Conservation (phyloP, 768 basidiomycete species). For the Trametes meyenii region DNA sequence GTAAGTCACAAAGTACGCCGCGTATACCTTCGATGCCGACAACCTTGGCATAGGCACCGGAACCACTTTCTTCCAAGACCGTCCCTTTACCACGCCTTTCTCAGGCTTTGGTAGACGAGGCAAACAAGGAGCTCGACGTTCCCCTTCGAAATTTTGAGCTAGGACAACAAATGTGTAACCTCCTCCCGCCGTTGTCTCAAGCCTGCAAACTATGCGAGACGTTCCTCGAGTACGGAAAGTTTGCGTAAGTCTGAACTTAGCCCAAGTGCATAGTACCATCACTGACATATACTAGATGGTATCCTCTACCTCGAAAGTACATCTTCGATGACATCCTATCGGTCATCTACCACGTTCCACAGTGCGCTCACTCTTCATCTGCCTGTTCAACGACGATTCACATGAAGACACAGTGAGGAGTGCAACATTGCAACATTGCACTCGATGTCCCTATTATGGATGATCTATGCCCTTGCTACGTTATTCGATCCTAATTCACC, state of each 20-base stretch:
- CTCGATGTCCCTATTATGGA: slow-evolving; percentile 62
- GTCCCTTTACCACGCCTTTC: slow-evolving; percentile 43
- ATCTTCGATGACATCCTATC: slow-evolving; percentile 59
- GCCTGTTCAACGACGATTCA: background rate
- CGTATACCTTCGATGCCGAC: background rate
- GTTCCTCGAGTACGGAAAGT: slow-evolving; percentile 65
- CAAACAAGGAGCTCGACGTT: slow-evolving; percentile 34
- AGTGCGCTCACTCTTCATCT: slow-evolving; percentile 37
- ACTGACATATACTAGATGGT: slow-evolving; percentile 44
- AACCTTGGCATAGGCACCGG: slow-evolving; percentile 29
- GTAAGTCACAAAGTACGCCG: slow-evolving; percentile 34
- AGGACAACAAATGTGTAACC: slow-evolving; percentile 45
- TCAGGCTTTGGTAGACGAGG: slow-evolving; percentile 43
- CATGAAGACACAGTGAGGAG: slow-evolving; percentile 18
- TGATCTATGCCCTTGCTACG: slow-evolving; percentile 64
- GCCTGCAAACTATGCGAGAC: slow-evolving; percentile 63
- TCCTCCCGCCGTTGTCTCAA: slow-evolving; percentile 60
- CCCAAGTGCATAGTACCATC: background rate
- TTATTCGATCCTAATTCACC: slow-evolving; percentile 58
- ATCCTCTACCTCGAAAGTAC: slow-evolving; percentile 53
- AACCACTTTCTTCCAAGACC: slow-evolving; percentile 21
- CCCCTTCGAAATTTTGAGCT: slow-evolving; percentile 33
- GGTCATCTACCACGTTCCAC: slow-evolving; percentile 51
- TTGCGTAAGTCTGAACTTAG: slow-evolving; percentile 46
- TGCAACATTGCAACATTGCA: slow-evolving; percentile 47